Base-by-base conservation (phyloP, 140 eudicot species). In the Anethum foeniculum region DNA sequence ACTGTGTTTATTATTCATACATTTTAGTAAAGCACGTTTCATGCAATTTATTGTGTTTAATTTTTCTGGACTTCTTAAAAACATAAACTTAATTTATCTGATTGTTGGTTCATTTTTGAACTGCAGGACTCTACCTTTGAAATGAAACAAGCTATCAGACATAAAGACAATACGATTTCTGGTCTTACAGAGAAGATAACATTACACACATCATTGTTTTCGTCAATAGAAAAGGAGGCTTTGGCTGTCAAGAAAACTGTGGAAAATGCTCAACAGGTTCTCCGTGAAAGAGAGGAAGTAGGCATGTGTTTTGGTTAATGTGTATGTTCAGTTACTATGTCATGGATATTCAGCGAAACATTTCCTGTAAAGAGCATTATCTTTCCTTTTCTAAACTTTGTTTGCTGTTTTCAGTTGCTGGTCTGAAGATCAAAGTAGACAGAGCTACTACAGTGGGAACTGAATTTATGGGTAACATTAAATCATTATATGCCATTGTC, bases 91-190 rank as follows among this genome's bases (percentile, higher is more conserved):
- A 27, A 14, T 44, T 6, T 54, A 71, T 54, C 30, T 65, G 62
- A 71, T 30, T 28, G 48, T 7, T 52, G 14, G 41, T 84, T 83
- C 28, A 54, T 23, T 64, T 10, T 51, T 75, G 27, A 75, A 48
- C 58, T 85, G 79, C 86, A 91, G 96, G 93, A 89, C 71, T 91
- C 93, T 28, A 82, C 89, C 34, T 87, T 86, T 62, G 91, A 84
- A 82, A 84, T 89, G 96, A 91, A 80, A 84, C 81, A 87, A 73
- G 77, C 91, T 23, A 87, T 91, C 84, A 91, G 86, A 77, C 79
- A 81, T 69, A 87, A 87, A 86, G 93, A 91, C 75, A 86, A 77
- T 83, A 87, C 69, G 85, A 87, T 91, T 73, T 56, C 52, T 71
- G 77, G 83, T 75, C 89, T 91, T 81, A 85, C 85, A 27, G 90